These are phyloP conservation scores for Adiantum capillusveneris DNA, from an alignment of 75 land plant species.

Conservation along the genomic window DNA sequence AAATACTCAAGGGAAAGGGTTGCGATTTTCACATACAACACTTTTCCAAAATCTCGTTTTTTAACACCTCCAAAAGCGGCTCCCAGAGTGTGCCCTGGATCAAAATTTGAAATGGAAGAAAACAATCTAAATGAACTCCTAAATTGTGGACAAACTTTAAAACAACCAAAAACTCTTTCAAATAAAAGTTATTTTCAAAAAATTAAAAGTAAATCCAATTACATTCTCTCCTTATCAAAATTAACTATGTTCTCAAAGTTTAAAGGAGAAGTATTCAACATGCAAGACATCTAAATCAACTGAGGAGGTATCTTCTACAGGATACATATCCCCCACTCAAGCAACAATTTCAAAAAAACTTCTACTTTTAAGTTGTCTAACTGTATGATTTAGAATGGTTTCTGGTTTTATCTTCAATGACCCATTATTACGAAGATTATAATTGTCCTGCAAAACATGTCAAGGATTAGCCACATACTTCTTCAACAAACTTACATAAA, in stretches of 20 bases:
- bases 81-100: too few relatives aligned
- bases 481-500: conserved; percentile 27
- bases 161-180: too few relatives aligned
- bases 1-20: too few relatives aligned
- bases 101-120: too few relatives aligned
- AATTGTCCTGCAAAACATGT: not conserved
- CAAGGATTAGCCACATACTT: not conserved
- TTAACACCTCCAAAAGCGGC: too few relatives aligned
- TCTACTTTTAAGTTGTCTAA: not conserved
- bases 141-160: too few relatives aligned
- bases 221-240: too few relatives aligned
- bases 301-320: not conserved
- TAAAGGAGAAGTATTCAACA: not conserved
- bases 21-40: too few relatives aligned
- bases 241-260: not conserved
- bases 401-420: not conserved
- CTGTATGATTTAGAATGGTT: not conserved
- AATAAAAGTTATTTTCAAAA: too few relatives aligned
- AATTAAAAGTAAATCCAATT: too few relatives aligned
- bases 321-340: conserved; percentile 5
- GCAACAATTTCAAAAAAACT: not conserved
- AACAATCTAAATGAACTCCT: too few relatives aligned
- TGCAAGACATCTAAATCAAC: not conserved
- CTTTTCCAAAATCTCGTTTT: too few relatives aligned
- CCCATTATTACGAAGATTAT: not conserved